Evolutionary conservation across 352 stramenopile species (phyloP).

Genomic region (Globisporangium okanoganense): DNA sequence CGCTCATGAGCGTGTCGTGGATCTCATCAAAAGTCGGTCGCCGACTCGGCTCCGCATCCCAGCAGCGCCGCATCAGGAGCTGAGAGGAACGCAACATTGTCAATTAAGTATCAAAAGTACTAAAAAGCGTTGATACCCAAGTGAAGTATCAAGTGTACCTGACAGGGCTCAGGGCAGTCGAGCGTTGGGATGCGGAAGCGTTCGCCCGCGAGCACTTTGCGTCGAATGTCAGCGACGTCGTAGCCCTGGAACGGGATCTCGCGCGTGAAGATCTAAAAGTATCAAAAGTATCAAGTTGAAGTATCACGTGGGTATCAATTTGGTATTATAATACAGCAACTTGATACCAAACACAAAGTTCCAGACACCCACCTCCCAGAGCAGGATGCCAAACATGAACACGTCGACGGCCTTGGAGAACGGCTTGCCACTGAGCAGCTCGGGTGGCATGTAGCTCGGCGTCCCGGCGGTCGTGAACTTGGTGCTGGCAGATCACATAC

Average conservation of each 20-base stretch:
- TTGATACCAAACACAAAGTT: not conserved
- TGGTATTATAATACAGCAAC: not conserved
- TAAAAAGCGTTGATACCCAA: not conserved
- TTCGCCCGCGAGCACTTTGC: constrained; percentile 66
- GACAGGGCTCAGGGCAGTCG: constrained; percentile 56
- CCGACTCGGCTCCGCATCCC: constrained; percentile 44
- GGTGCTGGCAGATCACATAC: constrained; percentile 33
- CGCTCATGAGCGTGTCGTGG: constrained; percentile 32
- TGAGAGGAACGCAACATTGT: constrained; percentile 21
- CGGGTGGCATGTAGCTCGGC: constrained; percentile 87
- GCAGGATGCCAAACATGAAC: constrained; percentile 91
- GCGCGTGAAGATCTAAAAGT: constrained; percentile 62
- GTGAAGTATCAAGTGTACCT: constrained; percentile 24
- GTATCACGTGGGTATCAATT: not conserved
- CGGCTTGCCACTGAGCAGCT: constrained; percentile 73
- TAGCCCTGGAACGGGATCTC: constrained; percentile 77
- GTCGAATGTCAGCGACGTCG: constrained; percentile 66
- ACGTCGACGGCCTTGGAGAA: constrained; percentile 92
- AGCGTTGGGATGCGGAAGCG: constrained; percentile 72
- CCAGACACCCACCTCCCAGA: constrained; percentile 73
- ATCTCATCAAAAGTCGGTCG: constrained; percentile 64
- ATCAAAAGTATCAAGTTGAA: not conserved
- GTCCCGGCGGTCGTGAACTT: constrained; percentile 81
- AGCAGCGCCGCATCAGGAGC: constrained; percentile 66
- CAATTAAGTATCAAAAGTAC: not conserved